phyloP scores from a whole-genome alignment of 805 yeast species.

The Limtongia smithiae region DNA sequence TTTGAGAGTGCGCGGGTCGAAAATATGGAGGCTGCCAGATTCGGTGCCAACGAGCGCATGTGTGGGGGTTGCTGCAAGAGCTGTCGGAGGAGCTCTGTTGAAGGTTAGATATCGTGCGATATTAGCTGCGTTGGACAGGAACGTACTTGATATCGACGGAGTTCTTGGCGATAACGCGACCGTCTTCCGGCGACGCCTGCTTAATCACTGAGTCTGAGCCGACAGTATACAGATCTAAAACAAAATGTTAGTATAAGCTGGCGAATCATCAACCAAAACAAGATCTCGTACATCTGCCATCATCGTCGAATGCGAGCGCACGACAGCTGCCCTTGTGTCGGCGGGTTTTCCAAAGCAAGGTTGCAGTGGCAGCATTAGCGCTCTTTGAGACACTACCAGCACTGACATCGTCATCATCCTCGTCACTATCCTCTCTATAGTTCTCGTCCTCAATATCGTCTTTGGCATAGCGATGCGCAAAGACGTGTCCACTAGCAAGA shows the following conservation, averaged over 20 bases:
- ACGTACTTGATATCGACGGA: constrained; percentile 26
- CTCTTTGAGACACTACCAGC: not conserved
- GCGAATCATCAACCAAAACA: constrained; percentile 9
- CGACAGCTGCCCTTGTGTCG: constrained; percentile 90
- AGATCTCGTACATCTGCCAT: constrained; percentile 51
- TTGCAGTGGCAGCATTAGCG: constrained; percentile 28
- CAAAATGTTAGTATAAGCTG: not conserved
- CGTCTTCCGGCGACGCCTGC: constrained; percentile 65
- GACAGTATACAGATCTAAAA: constrained; percentile 50
- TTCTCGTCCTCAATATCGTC: constrained; percentile 20
- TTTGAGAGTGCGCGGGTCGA: constrained; percentile 56
- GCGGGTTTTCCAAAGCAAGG: constrained; percentile 69
- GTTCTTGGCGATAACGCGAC: constrained; percentile 65
- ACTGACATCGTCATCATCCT: not conserved
- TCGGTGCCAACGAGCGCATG: constrained; percentile 54
- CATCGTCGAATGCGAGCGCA: constrained; percentile 60
- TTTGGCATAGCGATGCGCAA: constrained; percentile 17
- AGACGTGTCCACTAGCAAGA: constrained; percentile 25
- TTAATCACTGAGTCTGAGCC: constrained; percentile 82
- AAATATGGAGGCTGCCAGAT: constrained; percentile 60
- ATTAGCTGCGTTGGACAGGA: too few relatives aligned
- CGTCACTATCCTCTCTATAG: not conserved
- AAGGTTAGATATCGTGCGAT: not conserved
- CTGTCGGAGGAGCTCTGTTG: constrained; percentile 30
- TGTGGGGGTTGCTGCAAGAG: constrained; percentile 35